Base-by-base conservation (phyloP, 1,284 basidiomycete species). In the Mycosarcoma maydis region DNA sequence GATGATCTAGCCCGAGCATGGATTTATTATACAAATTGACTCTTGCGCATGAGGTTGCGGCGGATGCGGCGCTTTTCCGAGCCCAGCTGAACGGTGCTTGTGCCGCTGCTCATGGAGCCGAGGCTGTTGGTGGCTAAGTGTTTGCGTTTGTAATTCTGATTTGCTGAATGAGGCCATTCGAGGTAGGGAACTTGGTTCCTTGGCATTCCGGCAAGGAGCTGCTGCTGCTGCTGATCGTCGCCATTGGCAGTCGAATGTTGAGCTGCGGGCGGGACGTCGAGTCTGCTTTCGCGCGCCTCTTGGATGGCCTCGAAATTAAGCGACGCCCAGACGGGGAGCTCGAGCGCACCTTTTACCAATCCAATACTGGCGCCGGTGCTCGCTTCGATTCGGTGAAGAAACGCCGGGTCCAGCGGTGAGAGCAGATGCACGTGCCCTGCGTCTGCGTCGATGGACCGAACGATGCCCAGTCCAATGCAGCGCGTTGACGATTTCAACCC, bases 271-370 rank as follows among this genome's bases (percentile, higher is more conserved):
- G 50, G 30, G 6, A 68, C 58, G 22, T 58, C 38, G n/a, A 64
- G 49, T 22, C 50, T 53, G 34, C 58, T 57, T 34, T 69, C 66
- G 11, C 64, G 36, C 3, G 70, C 68, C 22, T 72, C 72, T 17
- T 52, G 56, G 32, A 71, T 62, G 3, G 73, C 49, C 6, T 85
- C 83, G 82, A 88, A 90, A 82, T 96, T 92, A 43, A 97, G 83
- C 88, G 93, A 88, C 0, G 90, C 92, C 87, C 89, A 91, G 0
- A 93, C 83, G 0, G 94, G 94, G 0, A 97, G 83, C 77, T 95
- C 92, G 69, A 96, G 84, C 73, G 91, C 90, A 5, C 94, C 94
- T 78, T 91, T 92, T 32, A 94, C 87, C 1, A 95, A 55, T 37
- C 69, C 87, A 6, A 93, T 14, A 92, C 84, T 1, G 90, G 92